Percentiles rank a stretch among this genome's conserved stretches.
These are phyloP conservation scores for Metschnikowia aberdeeniae DNA, from an alignment of 805 yeast species.

Conservation along the genomic window DNA sequence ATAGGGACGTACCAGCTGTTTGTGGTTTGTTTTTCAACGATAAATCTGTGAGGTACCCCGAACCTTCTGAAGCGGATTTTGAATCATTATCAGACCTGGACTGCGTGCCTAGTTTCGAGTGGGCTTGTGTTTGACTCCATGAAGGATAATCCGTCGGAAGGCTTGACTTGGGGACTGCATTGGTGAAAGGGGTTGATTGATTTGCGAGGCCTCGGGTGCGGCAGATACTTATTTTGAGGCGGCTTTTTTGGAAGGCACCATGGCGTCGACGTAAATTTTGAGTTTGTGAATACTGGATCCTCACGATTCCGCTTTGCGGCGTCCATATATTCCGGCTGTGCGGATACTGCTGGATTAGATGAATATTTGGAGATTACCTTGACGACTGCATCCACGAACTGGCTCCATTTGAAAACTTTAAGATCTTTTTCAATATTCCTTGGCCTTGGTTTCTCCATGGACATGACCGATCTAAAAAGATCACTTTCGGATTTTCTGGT, in stretches of 20 bases:
- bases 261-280: slow-evolving; percentile 42
- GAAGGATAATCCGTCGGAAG: slow-evolving; percentile 1
- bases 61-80: slow-evolving; percentile 13
- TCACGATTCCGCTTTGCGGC: not conserved
- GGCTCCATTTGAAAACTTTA: slow-evolving; percentile 60
- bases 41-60: slow-evolving; percentile 14
- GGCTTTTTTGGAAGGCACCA: slow-evolving; percentile 57
- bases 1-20: slow-evolving; percentile 10
- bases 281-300: not conserved
- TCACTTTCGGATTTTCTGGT: slow-evolving; percentile 34
- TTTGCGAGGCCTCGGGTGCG: slow-evolving; percentile 14
- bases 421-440: slow-evolving; percentile 68
- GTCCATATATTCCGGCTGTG: not conserved
- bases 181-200: not conserved
- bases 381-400: slow-evolving; percentile 47
- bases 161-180: slow-evolving; percentile 3
- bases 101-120: not conserved
- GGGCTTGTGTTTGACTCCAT: slow-evolving; percentile 1
- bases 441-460: slow-evolving; percentile 60
- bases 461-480: slow-evolving; percentile 45
- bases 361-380: slow-evolving; percentile 59
- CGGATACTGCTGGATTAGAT: slow-evolving; percentile 13
- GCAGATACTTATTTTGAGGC: slow-evolving; percentile 10
- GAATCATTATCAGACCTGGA: slow-evolving; percentile 12
- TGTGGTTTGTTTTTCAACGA: slow-evolving; percentile 12